Evolutionary conservation across 805 yeast genomes (phyloP).

Genomic region (Starmerella khaoyaiensis): DNA sequence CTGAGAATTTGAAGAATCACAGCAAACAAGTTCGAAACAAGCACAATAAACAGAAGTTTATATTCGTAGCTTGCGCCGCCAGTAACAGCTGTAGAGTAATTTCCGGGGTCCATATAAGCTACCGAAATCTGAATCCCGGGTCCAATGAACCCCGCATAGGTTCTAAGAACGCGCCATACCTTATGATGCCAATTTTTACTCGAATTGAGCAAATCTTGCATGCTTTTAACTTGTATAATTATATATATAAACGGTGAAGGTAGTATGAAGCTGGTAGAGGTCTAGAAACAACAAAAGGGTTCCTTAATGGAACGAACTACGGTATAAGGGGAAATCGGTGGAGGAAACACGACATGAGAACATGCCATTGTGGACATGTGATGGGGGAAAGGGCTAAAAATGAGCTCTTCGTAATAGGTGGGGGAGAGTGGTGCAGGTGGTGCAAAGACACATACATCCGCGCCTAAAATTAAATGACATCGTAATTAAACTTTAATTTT

Average conservation of each 20-base stretch:
- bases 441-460: too few species aligned
- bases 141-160: constrained; percentile 56
- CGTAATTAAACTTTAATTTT: too few species aligned
- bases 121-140: constrained; percentile 83
- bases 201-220: background rate
- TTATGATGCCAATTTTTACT: constrained; percentile 4
- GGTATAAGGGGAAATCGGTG: too few species aligned
- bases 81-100: constrained; percentile 76
- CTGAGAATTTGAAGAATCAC: constrained; percentile 71
- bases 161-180: constrained; percentile 12
- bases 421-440: too few species aligned
- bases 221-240: background rate
- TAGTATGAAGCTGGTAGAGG: background rate
- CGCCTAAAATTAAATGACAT: too few species aligned
- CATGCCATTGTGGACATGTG: too few species aligned
- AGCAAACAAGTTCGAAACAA: constrained; percentile 73
- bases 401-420: too few species aligned
- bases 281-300: too few species aligned
- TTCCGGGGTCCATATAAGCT: constrained; percentile 91
- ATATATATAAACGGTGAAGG: background rate
- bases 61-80: constrained; percentile 76
- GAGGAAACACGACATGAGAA: too few species aligned
- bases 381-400: too few species aligned
- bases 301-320: too few species aligned
- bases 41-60: constrained; percentile 55